Percentiles rank a stretch among this genome's conserved stretches.
phyloP scores from a whole-genome alignment of 345 rosid genomes.

The Eutrema japonicum region DNA sequence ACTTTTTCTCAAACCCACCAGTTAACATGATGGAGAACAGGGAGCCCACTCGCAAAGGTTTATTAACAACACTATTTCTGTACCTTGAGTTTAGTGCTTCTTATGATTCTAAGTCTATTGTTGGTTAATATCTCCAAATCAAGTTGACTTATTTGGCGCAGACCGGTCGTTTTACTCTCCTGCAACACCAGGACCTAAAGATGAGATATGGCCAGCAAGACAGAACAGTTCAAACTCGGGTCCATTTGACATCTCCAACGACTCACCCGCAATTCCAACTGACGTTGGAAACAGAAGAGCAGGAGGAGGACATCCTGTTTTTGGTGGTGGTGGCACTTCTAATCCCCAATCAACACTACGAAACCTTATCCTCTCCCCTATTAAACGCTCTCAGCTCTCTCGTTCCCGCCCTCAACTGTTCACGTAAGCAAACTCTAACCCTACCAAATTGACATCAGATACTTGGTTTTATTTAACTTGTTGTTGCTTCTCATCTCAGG shows the following conservation, averaged over 20 bases:
- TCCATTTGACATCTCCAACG: slow-evolving; percentile 67
- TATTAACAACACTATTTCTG: slow-evolving; percentile 34
- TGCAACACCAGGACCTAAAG: slow-evolving; percentile 93
- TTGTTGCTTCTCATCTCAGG: slow-evolving; percentile 37
- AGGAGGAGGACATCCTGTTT: slow-evolving; percentile 49
- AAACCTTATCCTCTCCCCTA: slow-evolving; percentile 90
- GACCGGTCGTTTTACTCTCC: slow-evolving; percentile 84
- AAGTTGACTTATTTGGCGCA: slow-evolving; percentile 82
- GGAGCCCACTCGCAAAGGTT: slow-evolving; percentile 75
- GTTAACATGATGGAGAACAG: slow-evolving; percentile 65
- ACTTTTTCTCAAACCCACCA: slow-evolving; percentile 67
- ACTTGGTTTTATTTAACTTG: not conserved
- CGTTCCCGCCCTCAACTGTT: slow-evolving; percentile 72
- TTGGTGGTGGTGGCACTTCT: slow-evolving; percentile 49
- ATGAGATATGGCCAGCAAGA: slow-evolving; percentile 90
- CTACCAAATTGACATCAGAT: not conserved
- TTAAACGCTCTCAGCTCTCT: slow-evolving; percentile 91
- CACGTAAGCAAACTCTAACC: slow-evolving; percentile 56
- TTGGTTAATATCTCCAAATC: slow-evolving; percentile 56
- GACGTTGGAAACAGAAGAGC: slow-evolving; percentile 68
- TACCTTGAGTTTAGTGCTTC: slow-evolving; percentile 28
- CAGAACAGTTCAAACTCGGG: slow-evolving; percentile 75
- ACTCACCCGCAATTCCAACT: slow-evolving; percentile 63
- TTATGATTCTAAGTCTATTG: slow-evolving; percentile 30
- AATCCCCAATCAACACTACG: slow-evolving; percentile 78